phyloP scores from a whole-genome alignment of 345 rosid species.

The Brassica incana region DNA sequence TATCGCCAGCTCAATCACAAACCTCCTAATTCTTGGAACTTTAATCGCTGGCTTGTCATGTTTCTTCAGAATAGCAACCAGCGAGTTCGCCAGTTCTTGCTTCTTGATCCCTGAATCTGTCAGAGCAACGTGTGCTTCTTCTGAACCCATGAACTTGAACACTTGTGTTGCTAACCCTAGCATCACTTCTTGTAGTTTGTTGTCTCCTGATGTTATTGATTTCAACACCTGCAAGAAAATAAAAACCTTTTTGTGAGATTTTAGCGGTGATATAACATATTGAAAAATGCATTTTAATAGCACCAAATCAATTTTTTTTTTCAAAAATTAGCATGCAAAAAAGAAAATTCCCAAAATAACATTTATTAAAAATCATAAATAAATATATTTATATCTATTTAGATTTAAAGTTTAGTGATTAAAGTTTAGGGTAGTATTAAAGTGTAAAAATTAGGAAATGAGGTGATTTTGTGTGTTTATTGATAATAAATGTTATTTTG shows the following conservation, averaged over 20 bases:
- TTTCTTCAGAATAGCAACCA: conserved; percentile 56
- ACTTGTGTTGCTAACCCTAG: conserved; percentile 62
- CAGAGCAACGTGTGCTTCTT: conserved; percentile 52
- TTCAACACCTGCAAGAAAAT: conserved; percentile 58
- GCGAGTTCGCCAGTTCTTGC: conserved; percentile 47
- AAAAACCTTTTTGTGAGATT: not conserved
- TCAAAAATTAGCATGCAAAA: not conserved
- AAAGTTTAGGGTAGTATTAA: too few relatives aligned
- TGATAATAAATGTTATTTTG: not conserved
- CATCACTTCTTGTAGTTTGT: conserved; percentile 86
- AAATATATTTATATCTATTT: too few relatives aligned
- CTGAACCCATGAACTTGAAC: conserved; percentile 56
- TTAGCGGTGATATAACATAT: not conserved
- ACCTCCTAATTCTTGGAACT: conserved; percentile 81
- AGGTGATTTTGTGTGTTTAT: not conserved
- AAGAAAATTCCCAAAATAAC: not conserved
- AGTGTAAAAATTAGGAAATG: not conserved
- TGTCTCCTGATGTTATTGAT: conserved; percentile 57
- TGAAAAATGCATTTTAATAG: not conserved
- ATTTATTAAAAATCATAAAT: too few relatives aligned
- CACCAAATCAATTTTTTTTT: not conserved
- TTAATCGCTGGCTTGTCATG: conserved; percentile 60
- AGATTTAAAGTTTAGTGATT: too few relatives aligned
- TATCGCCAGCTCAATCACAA: conserved; percentile 69
- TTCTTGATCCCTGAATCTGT: conserved; percentile 49